Base-by-base conservation (phyloP, 495 filamentous ascomycete species). In the Cercophora sp. region DNA sequence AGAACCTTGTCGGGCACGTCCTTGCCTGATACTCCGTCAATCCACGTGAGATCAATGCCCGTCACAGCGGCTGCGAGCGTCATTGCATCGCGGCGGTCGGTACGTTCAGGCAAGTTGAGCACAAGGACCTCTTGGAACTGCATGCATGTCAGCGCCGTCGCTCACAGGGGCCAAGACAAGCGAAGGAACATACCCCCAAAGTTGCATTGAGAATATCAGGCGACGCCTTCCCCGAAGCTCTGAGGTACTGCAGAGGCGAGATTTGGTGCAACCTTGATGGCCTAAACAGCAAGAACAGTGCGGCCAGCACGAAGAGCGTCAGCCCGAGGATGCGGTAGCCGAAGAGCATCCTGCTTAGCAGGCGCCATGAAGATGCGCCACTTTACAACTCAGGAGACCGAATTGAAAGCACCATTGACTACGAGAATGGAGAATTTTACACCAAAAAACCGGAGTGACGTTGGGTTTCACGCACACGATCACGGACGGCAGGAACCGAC, bases 61-160 rank as follows among this genome's bases (percentile, higher is more conserved):
- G 68, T 76, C 1, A 80, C 57, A 1, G 74, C 75, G 3, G 82
- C 76, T 1, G 77, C 72, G 2, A 85, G 62, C 2, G 68, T 65
- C 44, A 86, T 70, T 8, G 74, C 79, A 71, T 88, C 82, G 19
- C 80, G 78, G 24, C 83, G 80, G 54, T 87, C 85, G 6, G 77
- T 76, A 16, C 85, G 73, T 18, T 73, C 70, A 4, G 79, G 77
- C 24, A 87, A 67, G 40, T 80, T 83, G 42, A 87, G 77, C 39
- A 82, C 81, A 55, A 82, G 79, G 23, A 86, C 70, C 48, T 81
- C 74, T 39, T 79, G 61, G 55, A 86, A 84, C 82, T 85, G 26
- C 3, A 2, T 41, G n/a, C n/a, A 11, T 25, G 20, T 43, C 5
- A 43, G 40, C 20, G 8, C 22, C 29, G 13, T 16, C 1, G 8